phyloP scores from a whole-genome alignment of 2,329 filamentous ascomycete species.

The Myriosclerotinia duriaeana region DNA sequence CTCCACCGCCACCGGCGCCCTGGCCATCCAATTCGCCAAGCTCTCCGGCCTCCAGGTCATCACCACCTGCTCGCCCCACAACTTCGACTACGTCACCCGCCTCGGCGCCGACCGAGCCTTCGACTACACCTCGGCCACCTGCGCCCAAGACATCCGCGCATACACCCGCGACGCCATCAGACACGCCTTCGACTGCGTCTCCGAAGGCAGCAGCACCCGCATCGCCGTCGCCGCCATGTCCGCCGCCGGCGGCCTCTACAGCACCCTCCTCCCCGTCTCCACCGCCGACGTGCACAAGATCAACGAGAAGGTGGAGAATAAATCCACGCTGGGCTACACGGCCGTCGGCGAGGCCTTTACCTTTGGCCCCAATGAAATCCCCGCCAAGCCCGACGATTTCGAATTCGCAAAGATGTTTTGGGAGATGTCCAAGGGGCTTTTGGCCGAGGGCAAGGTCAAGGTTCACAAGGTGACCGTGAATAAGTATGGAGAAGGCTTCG shows the following conservation, averaged over 20 bases:
- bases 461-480: conserved; percentile 38
- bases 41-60: conserved; percentile 44
- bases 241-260: conserved; percentile 43
- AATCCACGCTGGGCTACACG: conserved; percentile 45
- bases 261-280: conserved; percentile 44
- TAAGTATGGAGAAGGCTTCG: conserved; percentile 39
- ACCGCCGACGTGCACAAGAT: conserved; percentile 46
- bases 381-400: conserved; percentile 38
- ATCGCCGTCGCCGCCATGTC: conserved; percentile 47
- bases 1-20: too few relatives aligned
- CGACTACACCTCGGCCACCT: conserved; percentile 50
- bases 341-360: conserved; percentile 43
- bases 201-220: conserved; percentile 40
- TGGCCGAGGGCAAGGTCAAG: conserved; percentile 44
- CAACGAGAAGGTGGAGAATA: conserved; percentile 40
- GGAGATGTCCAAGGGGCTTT: conserved; percentile 40
- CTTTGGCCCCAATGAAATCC: conserved; percentile 28
- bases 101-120: conserved; percentile 49
- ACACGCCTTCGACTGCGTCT: conserved; percentile 52
- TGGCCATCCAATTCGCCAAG: conserved; percentile 52
- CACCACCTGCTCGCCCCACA: conserved; percentile 49
- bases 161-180: conserved; percentile 47
- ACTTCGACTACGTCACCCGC: conserved; percentile 48
- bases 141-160: conserved; percentile 48
- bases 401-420: conserved; percentile 45